A percentile compares a stretch with the other conserved stretches of the same genome.
Conservation (phyloP, 75 land plant genomes). For the Azolla pinnata region DNA sequence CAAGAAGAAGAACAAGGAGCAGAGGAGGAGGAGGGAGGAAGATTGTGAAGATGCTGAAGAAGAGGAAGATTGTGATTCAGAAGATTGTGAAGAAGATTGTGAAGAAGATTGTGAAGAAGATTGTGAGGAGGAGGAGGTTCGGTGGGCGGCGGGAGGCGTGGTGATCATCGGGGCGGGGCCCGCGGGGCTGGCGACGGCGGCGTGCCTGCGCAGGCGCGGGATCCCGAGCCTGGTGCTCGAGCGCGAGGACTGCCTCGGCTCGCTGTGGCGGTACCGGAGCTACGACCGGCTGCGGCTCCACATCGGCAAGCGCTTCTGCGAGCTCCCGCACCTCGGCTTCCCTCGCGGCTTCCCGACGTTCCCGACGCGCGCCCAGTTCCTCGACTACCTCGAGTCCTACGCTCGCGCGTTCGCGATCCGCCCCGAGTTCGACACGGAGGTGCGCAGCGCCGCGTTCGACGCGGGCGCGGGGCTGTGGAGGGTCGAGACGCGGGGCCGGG, state of each 20-base stretch:
- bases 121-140: no score
- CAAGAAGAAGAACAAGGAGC: no score
- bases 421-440: slow-evolving; percentile 38
- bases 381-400: slow-evolving; percentile 52
- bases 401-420: slow-evolving; percentile 36
- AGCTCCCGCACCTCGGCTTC: slow-evolving; percentile 61
- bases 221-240: slow-evolving; percentile 49
- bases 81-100: no score
- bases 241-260: slow-evolving; percentile 51
- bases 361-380: slow-evolving; percentile 56
- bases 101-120: no score
- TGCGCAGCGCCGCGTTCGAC: slow-evolving; percentile 36
- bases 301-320: slow-evolving; percentile 63
- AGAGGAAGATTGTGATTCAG: no score
- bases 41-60: no score
- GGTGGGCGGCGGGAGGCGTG: slow-evolving; percentile 45
- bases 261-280: slow-evolving; percentile 63
- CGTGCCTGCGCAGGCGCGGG: slow-evolving; percentile 39
- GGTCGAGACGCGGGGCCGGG: slow-evolving; percentile 17
- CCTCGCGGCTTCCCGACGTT: slow-evolving; percentile 54
- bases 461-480: slow-evolving; percentile 27
- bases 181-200: slow-evolving; percentile 72
- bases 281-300: slow-evolving; percentile 71
- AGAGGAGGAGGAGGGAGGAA: no score
- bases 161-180: slow-evolving; percentile 84